Percentiles rank a stretch among this genome's conserved stretches.
These are phyloP conservation scores for Phytophthora cryptogea DNA, from an alignment of 352 stramenopile species.

Conservation along the genomic window DNA sequence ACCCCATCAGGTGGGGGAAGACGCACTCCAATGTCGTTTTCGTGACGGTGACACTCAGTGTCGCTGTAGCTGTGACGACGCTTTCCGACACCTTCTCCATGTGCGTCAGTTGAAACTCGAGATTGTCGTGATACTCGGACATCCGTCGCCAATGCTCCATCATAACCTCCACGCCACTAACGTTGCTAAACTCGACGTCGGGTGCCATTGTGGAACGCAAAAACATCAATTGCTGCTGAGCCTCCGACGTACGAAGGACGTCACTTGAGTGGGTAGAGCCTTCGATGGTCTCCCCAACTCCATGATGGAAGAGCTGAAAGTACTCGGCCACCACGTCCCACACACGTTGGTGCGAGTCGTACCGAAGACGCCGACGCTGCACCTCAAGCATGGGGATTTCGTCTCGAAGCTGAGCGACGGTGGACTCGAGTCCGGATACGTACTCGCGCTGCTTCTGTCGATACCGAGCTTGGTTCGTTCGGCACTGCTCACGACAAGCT, in stretches of 20 bases:
- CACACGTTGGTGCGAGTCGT: slow-evolving; percentile 30
- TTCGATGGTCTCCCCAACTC: slow-evolving; percentile 23
- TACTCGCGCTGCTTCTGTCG: slow-evolving; percentile 53
- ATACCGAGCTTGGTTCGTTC: slow-evolving; percentile 61
- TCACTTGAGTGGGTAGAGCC: slow-evolving; percentile 11
- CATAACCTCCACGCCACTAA: slow-evolving; percentile 30
- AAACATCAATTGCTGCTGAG: slow-evolving; percentile 50
- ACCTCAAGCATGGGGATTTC: slow-evolving; percentile 44
- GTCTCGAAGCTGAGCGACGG: slow-evolving; percentile 35
- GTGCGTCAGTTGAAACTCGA: slow-evolving; percentile 38
- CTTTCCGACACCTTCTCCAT: slow-evolving; percentile 41
- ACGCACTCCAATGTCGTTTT: slow-evolving; percentile 39
- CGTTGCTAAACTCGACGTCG: slow-evolving; percentile 38
- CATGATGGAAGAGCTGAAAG: slow-evolving; percentile 38
- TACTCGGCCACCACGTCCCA: slow-evolving; percentile 43
- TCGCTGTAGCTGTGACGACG: slow-evolving; percentile 31
- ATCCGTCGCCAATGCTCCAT: slow-evolving; percentile 47
- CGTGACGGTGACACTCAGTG: slow-evolving; percentile 35
- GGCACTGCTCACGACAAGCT: slow-evolving; percentile 57
- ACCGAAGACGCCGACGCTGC: slow-evolving; percentile 30
- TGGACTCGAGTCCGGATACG: slow-evolving; percentile 35
- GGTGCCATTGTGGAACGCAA: slow-evolving; percentile 40
- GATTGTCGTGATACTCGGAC: slow-evolving; percentile 38
- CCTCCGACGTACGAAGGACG: slow-evolving; percentile 23
- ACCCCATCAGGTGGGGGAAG: slow-evolving; percentile 43